Percentiles rank a stretch among this genome's conserved stretches.
These are phyloP conservation scores for Misopates orontium DNA, from an alignment of 257 asterid genomes.

Conservation along the genomic window DNA sequence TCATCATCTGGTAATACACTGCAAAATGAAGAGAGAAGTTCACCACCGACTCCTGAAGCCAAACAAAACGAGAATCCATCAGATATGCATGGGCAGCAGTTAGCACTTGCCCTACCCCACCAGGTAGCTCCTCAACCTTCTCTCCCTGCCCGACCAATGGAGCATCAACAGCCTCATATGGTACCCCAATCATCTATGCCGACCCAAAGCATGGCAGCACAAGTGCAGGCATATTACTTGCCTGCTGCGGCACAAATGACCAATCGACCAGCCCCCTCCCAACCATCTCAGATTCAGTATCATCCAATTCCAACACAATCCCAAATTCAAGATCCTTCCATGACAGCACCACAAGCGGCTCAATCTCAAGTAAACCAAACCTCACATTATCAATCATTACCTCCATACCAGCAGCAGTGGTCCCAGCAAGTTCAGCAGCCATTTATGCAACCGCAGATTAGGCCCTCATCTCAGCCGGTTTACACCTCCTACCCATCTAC, in stretches of 20 bases:
- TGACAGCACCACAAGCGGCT: slow-evolving; percentile 48
- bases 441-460: slow-evolving; percentile 60
- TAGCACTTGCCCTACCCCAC: slow-evolving; percentile 88
- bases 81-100: slow-evolving; percentile 61
- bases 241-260: slow-evolving; percentile 50
- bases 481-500: slow-evolving; percentile 54
- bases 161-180: slow-evolving; percentile 59
- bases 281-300: slow-evolving; percentile 59
- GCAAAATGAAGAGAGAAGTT: slow-evolving; percentile 60
- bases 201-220: slow-evolving; percentile 50
- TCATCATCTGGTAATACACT: slow-evolving; percentile 45
- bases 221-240: slow-evolving; percentile 52
- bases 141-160: slow-evolving; percentile 44
- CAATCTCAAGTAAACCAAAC: slow-evolving; percentile 65
- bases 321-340: slow-evolving; percentile 67
- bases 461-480: slow-evolving; percentile 62
- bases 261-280: slow-evolving; percentile 40
- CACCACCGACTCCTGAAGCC: slow-evolving; percentile 49
- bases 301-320: slow-evolving; percentile 37
- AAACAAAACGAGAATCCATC: slow-evolving; percentile 51
- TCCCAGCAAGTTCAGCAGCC: slow-evolving; percentile 38
- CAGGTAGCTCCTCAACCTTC: slow-evolving; percentile 59
- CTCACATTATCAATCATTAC: slow-evolving; percentile 50
- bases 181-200: slow-evolving; percentile 61
- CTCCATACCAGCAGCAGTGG: slow-evolving; percentile 84